Evolutionary conservation across 2,329 filamentous ascomycete species (phyloP).

Genomic region (Clarireedia paspali): DNA sequence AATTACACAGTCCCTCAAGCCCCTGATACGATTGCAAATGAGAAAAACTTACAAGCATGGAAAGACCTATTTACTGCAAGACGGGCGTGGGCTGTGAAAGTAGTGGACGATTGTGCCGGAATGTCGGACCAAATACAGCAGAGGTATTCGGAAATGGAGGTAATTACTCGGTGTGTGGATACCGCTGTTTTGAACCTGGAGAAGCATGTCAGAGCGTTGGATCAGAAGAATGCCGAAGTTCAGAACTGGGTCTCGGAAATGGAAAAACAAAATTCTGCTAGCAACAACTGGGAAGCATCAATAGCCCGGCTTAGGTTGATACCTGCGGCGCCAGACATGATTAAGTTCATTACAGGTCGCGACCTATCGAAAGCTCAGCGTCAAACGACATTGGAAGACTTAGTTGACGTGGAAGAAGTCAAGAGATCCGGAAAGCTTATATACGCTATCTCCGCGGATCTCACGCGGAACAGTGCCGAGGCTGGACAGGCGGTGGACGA

Average conservation of each 20-base stretch:
- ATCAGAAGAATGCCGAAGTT: conserved; percentile 63
- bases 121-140: conserved; percentile 56
- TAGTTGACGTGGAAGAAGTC: conserved; percentile 67
- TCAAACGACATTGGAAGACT: conserved; percentile 59
- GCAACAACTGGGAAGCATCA: conserved; percentile 60
- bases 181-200: conserved; percentile 83
- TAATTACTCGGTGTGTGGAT: conserved; percentile 72
- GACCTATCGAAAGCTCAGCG: conserved; percentile 36
- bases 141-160: conserved; percentile 64
- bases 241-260: conserved; percentile 63
- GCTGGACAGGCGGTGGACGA: conserved; percentile 52
- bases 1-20: conserved; percentile 54
- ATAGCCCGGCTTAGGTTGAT: conserved; percentile 57
- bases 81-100: conserved; percentile 66
- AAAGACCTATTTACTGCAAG: conserved; percentile 76
- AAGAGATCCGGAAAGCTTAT: conserved; percentile 64
- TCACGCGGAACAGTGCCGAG: conserved; percentile 51
- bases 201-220: conserved; percentile 62
- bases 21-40: conserved; percentile 76
- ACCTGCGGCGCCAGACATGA: conserved; percentile 58
- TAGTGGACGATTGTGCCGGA: conserved; percentile 60
- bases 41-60: conserved; percentile 80
- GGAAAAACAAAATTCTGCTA: conserved; percentile 59
- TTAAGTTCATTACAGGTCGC: conserved; percentile 53
- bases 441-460: conserved; percentile 48